phyloP scores from a whole-genome alignment of 2,329 filamentous ascomycete genomes.

The Hyphodiscus sp. region DNA sequence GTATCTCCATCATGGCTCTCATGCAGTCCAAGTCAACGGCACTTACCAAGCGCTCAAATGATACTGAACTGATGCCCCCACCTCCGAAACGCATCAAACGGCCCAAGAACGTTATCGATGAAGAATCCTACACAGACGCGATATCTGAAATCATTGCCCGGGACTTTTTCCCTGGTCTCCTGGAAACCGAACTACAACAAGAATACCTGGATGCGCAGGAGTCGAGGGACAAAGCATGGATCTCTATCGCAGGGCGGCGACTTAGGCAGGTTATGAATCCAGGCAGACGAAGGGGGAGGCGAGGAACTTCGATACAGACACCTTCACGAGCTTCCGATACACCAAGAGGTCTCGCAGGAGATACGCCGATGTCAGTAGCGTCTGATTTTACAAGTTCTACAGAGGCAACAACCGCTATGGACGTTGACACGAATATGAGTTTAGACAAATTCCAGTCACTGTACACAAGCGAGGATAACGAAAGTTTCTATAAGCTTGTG shows the following conservation, averaged over 20 bases:
- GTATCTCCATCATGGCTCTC: conserved; percentile 3
- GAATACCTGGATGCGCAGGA: conserved; percentile 91
- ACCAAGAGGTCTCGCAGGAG: conserved; percentile 60
- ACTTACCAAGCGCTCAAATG: conserved; percentile 54
- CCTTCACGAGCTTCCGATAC: conserved; percentile 41
- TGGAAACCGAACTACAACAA: conserved; percentile 79
- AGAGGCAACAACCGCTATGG: conserved; percentile 35
- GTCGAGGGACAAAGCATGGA: conserved; percentile 80
- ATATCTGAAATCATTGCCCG: conserved; percentile 91
- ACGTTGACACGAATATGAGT: conserved; percentile 70
- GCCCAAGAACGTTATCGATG: conserved; percentile 79
- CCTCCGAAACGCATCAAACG: conserved; percentile 92
- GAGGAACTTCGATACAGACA: conserved; percentile 30
- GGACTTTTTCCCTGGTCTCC: conserved; percentile 91
- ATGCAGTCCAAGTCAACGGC: conserved; percentile 41
- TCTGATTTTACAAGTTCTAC: conserved; percentile 34
- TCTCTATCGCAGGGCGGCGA: conserved; percentile 67
- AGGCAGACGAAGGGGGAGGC: conserved; percentile 40
- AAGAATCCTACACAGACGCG: conserved; percentile 86
- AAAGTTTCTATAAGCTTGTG: conserved; percentile 87
- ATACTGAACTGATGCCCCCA: conserved; percentile 77
- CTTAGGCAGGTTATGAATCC: conserved; percentile 79
- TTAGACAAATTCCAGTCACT: conserved; percentile 81
- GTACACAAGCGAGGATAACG: conserved; percentile 97
- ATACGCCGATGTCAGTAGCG: conserved; percentile 62